Evolutionary conservation across 192 early-diverging fungal species (phyloP), one percentile per base, ranked within the genome.

Genomic region (Coemansia sp.): DNA sequence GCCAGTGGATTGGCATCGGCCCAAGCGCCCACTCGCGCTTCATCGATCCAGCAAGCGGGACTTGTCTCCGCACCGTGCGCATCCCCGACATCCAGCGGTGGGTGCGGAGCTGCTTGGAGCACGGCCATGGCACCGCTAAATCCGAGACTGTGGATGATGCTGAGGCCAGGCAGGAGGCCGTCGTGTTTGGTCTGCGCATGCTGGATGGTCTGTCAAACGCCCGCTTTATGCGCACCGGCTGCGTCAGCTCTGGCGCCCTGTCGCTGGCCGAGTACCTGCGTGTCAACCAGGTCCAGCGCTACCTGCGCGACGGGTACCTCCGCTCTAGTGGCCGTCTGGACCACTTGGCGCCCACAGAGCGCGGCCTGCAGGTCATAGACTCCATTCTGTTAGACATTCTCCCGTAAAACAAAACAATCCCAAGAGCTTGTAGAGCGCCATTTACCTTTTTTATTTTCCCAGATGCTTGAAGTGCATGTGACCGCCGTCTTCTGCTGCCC

Each of bases 1-100:
- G 69, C 26, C 77, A 86, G 54, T 86, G 84, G 68, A 53, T 88
- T 9, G 87, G 87, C 11, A 71, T 88, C 41, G 87, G 87, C 0
- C 87, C 87, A 9, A 86, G 87, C 44, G 87, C 87, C 4, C 87
- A 88, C 26, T 86, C 85, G 18, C 77, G 85, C 10, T 70, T 78
- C 56, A 61, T 67, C n/a, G 74, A 80, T 32, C 75, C 74, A 1
- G 41, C 0, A 19, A 75, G 59, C 40, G 63, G 72, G 5, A 41
- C 23, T 54, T 71, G 71, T 0, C 4, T 69, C 38, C 47, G 70
- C 49, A 62, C 74, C 7, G 50, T 77, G 38, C 63, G 79, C 40
- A 65, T 79, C 5, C 77, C 74, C 4, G 67, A 77, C 44, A 70
- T 75, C 19, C 60, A 19, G 49, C 57, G 69, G 3, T 77, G 74